These are phyloP conservation scores for Plasmodium knowlesi DNA, from an alignment of 169 alveolate species.

Conservation along the genomic window DNA sequence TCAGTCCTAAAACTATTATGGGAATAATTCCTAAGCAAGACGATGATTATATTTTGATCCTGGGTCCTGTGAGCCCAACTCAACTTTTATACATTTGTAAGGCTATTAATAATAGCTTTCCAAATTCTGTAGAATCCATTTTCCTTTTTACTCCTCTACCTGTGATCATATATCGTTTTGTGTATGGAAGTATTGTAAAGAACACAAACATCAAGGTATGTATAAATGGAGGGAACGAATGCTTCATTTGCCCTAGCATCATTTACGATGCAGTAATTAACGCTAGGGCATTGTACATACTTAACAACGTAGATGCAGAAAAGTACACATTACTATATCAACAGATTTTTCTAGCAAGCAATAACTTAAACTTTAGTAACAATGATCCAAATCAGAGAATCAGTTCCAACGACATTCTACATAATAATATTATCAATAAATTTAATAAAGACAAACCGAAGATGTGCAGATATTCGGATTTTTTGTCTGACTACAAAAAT, in stretches of 20 bases:
- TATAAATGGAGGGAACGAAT: conserved; percentile 83
- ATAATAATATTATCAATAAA: conserved; percentile 55
- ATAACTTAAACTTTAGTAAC: conserved; percentile 23
- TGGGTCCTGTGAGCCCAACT: conserved; percentile 84
- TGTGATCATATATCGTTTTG: conserved; percentile 77
- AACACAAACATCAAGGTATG: conserved; percentile 83
- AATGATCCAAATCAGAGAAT: conserved; percentile 33
- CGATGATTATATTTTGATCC: conserved; percentile 79
- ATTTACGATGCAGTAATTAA: conserved; percentile 68
- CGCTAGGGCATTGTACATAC: conserved; percentile 53
- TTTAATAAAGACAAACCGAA: background rate
- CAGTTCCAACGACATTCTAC: conserved; percentile 13
- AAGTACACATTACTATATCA: conserved; percentile 50
- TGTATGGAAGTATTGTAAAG: conserved; percentile 80
- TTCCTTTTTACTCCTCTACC: conserved; percentile 85
- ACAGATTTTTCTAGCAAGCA: conserved; percentile 53
- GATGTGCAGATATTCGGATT: conserved; percentile 15
- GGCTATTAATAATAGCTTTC: conserved; percentile 79
- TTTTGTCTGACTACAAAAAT: conserved; percentile 51
- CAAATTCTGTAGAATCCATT: conserved; percentile 78
- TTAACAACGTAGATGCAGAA: conserved; percentile 65
- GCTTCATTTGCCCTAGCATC: conserved; percentile 69
- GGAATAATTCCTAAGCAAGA: conserved; percentile 76
- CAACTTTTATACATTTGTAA: conserved; percentile 81
- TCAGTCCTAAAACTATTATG: conserved; percentile 75